Evolutionary conservation across 257 asterid genomes (phyloP).

Genomic region (Rauvolfia tetraphylla): DNA sequence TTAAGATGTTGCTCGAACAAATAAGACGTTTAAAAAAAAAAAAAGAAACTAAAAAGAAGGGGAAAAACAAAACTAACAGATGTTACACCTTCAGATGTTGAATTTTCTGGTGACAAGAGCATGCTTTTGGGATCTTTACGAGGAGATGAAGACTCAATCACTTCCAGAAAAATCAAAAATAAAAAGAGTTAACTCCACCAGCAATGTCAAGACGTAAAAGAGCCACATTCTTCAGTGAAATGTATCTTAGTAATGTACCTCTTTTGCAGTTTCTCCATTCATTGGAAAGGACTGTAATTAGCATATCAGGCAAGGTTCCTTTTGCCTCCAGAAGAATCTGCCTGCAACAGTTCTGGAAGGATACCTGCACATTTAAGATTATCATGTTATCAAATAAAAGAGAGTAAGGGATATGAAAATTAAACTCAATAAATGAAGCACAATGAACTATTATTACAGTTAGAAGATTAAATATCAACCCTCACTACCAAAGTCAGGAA

Average conservation of each 20-base stretch:
- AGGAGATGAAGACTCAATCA: slow-evolving; percentile 92
- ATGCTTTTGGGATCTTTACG: slow-evolving; percentile 70
- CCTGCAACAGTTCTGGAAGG: slow-evolving; percentile 48
- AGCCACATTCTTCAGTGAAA: background rate
- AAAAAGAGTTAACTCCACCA: background rate
- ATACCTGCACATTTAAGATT: slow-evolving; percentile 45
- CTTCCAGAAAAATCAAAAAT: slow-evolving; percentile 29
- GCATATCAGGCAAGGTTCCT: slow-evolving; percentile 86
- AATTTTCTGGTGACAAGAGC: slow-evolving; percentile 51
- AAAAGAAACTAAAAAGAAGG: too few species aligned
- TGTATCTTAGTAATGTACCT: slow-evolving; percentile 33
- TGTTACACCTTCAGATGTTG: slow-evolving; percentile 46
- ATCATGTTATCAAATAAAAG: slow-evolving; percentile 20
- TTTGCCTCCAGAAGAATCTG: slow-evolving; percentile 69
- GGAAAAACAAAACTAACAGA: too few species aligned
- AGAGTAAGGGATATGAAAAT: background rate
- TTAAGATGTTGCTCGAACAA: slow-evolving; percentile 14
- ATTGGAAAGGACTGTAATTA: slow-evolving; percentile 61
- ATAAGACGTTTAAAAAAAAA: background rate
- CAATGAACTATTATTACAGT: background rate
- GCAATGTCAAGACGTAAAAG: background rate
- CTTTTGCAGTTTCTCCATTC: slow-evolving; percentile 99
- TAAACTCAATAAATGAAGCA: background rate
- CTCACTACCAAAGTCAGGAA: background rate
- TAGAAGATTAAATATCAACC: background rate